These are phyloP conservation scores for Blepharisma stoltei DNA, from an alignment of 73 alveolate genomes.

Conservation along the genomic window DNA sequence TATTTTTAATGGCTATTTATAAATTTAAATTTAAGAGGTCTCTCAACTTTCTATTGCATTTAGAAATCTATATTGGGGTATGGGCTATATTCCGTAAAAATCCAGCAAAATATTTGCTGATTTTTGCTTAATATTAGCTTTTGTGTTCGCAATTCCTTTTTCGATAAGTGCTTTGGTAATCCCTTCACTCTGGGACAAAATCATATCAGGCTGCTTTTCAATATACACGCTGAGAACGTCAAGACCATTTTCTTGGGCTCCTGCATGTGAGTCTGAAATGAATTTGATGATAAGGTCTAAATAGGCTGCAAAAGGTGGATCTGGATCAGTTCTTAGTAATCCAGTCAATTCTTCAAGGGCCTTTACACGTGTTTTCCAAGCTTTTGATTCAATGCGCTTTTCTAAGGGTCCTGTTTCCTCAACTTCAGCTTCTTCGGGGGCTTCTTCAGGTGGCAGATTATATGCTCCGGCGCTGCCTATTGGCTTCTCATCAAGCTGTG, in stretches of 20 bases:
- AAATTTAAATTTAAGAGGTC: no score
- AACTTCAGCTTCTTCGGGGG: conserved; percentile 9
- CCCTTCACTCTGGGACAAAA: conserved; percentile 40
- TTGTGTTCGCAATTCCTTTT: conserved; percentile 69
- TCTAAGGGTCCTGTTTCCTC: conserved; percentile 50
- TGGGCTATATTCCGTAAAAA: conserved; percentile 58
- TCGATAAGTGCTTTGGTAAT: conserved; percentile 52
- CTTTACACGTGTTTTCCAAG: conserved; percentile 42
- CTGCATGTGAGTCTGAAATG: conserved; percentile 69
- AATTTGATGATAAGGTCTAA: conserved; percentile 51
- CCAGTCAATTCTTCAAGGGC: conserved; percentile 67
- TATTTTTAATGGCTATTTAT: no score
- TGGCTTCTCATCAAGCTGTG: background rate
- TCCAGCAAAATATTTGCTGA: conserved; percentile 48
- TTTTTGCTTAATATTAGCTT: conserved; percentile 46
- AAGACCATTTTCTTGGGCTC: conserved; percentile 67
- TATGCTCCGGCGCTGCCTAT: background rate
- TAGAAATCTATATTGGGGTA: no score
- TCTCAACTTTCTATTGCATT: no score
- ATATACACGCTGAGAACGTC: conserved; percentile 50
- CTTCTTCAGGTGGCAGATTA: conserved; percentile 29
- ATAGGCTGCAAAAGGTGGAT: conserved; percentile 46
- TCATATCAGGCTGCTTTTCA: conserved; percentile 36
- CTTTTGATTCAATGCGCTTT: conserved; percentile 48
- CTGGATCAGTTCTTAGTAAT: conserved; percentile 37